Evolutionary conservation across 2,329 filamentous ascomycete genomes (phyloP).

Genomic region (Colletotrichum sp.): DNA sequence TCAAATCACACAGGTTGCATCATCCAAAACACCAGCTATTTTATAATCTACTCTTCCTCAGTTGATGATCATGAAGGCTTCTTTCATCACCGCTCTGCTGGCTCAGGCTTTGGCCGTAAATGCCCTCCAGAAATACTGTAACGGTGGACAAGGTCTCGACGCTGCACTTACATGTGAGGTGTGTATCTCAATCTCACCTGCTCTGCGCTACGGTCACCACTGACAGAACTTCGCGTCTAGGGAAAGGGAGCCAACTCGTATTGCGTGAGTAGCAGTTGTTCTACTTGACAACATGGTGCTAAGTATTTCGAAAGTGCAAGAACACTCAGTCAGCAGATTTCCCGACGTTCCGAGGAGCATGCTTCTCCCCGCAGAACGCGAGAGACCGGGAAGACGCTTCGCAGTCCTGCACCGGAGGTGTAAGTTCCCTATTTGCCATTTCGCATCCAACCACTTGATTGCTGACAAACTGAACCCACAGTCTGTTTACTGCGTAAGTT

Average conservation of each 20-base stretch:
- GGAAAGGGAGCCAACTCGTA: neutral
- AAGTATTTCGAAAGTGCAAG: neutral
- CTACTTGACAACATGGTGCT: neutral
- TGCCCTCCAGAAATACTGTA: neutral
- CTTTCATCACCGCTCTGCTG: neutral
- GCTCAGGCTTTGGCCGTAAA: neutral
- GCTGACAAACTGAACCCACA: neutral
- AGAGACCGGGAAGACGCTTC: neutral
- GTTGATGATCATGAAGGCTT: slow-evolving; percentile 22
- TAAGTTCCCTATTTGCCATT: neutral
- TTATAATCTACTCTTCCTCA: neutral
- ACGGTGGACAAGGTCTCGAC: neutral
- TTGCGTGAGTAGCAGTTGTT: neutral
- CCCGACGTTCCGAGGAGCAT: neutral
- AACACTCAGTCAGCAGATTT: neutral
- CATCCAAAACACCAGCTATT: neutral
- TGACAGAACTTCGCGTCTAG: neutral
- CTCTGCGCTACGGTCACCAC: neutral
- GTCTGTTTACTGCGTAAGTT: neutral
- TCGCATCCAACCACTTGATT: neutral
- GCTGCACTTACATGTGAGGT: neutral
- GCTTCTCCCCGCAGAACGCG: accelerated
- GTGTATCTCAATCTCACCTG: neutral
- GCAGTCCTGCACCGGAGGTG: neutral
- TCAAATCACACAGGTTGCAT: neutral